Conservation (phyloP, 768 basidiomycete genomes). For the Auriculariales sp. region DNA sequence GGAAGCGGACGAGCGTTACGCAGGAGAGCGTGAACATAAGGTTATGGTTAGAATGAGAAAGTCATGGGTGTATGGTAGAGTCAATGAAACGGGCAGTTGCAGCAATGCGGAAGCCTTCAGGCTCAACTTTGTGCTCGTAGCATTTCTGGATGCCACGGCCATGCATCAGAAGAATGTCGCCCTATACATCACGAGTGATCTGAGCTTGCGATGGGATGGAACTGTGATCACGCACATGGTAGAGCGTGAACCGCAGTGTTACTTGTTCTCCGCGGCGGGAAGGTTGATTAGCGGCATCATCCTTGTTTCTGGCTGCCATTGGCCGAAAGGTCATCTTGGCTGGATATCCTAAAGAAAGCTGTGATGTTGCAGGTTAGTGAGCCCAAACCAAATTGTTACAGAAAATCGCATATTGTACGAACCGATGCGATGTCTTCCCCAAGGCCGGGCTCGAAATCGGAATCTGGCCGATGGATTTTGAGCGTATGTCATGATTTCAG, state of each 20-base stretch:
- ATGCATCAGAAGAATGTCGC: constrained; percentile 69
- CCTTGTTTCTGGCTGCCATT: constrained; percentile 17
- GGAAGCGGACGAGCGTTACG: too few species aligned
- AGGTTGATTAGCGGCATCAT: too few species aligned
- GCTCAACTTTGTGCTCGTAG: constrained; percentile 68
- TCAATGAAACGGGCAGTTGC: constrained; percentile 59
- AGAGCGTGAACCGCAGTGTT: constrained; percentile 40
- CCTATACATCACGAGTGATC: constrained; percentile 25
- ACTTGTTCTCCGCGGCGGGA: constrained; percentile 11
- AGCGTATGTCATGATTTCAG: too few species aligned
- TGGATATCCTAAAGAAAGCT: constrained; percentile 55
- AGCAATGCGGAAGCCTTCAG: constrained; percentile 62
- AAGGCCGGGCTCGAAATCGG: constrained; percentile 55
- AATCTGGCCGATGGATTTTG: too few species aligned
- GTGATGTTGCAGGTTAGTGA: too few species aligned
- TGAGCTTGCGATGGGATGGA: background rate
- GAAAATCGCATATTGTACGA: background rate
- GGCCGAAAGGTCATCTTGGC: constrained; percentile 69
- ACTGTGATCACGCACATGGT: constrained; percentile 35
- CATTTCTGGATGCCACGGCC: constrained; percentile 48
- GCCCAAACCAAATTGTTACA: too few species aligned
- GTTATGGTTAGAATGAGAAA: too few species aligned
- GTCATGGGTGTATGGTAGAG: too few species aligned
- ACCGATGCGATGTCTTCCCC: constrained; percentile 55
- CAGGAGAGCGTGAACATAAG: too few species aligned